Percentiles rank a stretch among this genome's conserved stretches.
Evolutionary conservation across 106 monocot species (phyloP).

Genomic region (Phalaenopsis aphrodite): DNA sequence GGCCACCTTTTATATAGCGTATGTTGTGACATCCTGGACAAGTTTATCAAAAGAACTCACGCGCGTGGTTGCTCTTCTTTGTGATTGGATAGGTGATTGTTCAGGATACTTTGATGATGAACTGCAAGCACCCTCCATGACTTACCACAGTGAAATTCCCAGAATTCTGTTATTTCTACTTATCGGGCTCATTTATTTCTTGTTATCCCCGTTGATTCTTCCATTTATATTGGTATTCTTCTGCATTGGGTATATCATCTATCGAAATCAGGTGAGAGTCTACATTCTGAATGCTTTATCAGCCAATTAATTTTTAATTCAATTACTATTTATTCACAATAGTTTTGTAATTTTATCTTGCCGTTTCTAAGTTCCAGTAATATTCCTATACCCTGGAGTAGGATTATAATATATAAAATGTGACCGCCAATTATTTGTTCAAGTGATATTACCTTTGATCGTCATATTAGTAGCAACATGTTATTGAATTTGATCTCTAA

Average conservation of each 20-base stretch:
- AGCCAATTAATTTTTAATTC: not conserved
- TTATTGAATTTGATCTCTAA: no score
- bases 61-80: constrained; percentile 41
- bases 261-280: constrained; percentile 82
- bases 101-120: constrained; percentile 30
- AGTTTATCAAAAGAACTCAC: constrained; percentile 69
- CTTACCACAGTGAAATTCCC: constrained; percentile 87
- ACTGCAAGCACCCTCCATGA: constrained; percentile 47
- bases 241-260: constrained; percentile 80
- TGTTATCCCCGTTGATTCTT: constrained; percentile 81
- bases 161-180: constrained; percentile 73
- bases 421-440: not conserved
- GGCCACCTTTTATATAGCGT: constrained; percentile 93
- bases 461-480: no score
- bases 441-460: not conserved
- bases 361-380: not conserved
- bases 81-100: constrained; percentile 33
- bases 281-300: not conserved
- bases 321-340: not conserved
- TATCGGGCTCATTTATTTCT: constrained; percentile 73
- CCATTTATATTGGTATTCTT: constrained; percentile 90
- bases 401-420: not conserved
- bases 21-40: constrained; percentile 98
- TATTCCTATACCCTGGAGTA: not conserved
- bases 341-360: not conserved